Evolutionary conservation across 441 rosid species (phyloP).

Genomic region (Adansonia rubrostipa): DNA sequence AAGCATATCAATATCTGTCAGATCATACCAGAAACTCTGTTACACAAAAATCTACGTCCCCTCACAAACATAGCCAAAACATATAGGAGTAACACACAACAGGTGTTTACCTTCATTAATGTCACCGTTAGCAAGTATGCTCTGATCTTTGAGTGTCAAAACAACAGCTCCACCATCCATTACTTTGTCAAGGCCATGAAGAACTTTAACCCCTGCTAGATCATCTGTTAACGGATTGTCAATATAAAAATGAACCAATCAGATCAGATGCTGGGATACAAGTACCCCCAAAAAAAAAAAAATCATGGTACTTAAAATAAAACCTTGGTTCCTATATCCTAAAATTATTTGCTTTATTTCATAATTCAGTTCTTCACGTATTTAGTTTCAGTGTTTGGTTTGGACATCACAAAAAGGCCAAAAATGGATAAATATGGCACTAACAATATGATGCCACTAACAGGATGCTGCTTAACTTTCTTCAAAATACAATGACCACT

Average conservation of each 20-base stretch:
- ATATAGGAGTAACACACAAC: slow-evolving; percentile 20
- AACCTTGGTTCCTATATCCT: not conserved
- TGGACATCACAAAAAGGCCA: not conserved
- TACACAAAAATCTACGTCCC: slow-evolving; percentile 33
- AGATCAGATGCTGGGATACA: slow-evolving; percentile 6
- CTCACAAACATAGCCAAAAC: slow-evolving; percentile 20
- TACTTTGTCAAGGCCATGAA: slow-evolving; percentile 94
- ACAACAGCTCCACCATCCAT: slow-evolving; percentile 96
- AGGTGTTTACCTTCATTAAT: slow-evolving; percentile 73
- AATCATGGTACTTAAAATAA: not conserved
- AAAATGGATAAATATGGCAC: not conserved
- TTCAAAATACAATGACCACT: not conserved
- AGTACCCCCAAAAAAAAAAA: not conserved
- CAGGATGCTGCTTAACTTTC: not conserved
- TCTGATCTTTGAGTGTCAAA: slow-evolving; percentile 94
- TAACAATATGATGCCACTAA: not conserved
- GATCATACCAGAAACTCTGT: slow-evolving; percentile 44
- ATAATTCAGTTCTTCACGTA: not conserved
- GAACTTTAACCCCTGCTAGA: slow-evolving; percentile 87
- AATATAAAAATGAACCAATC: slow-evolving; percentile 19
- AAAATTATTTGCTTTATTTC: not conserved
- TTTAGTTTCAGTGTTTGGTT: not conserved
- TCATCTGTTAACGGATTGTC: slow-evolving; percentile 53
- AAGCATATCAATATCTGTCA: slow-evolving; percentile 89
- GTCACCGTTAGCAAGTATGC: slow-evolving; percentile 81